Conservation (phyloP, 176 grass and related monocot genomes). For the Oryza officinalis region DNA sequence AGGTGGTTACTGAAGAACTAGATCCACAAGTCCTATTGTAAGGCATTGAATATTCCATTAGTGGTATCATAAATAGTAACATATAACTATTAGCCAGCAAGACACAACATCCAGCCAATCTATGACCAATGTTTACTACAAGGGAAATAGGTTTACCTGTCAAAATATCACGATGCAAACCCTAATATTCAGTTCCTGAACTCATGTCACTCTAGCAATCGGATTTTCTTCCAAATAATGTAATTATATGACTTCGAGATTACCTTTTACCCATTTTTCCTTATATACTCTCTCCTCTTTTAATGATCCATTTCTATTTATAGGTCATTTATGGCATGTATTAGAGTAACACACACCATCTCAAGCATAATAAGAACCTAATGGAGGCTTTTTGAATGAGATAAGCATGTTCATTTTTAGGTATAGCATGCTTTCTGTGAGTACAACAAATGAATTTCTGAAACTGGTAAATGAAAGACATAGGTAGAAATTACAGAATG, state of each 20-base stretch:
- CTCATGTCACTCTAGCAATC: neutral
- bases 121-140: neutral
- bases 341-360: neutral
- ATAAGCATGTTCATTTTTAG: neutral
- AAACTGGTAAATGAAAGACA: neutral
- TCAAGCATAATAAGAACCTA: neutral
- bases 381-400: neutral
- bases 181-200: neutral
- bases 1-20: neutral
- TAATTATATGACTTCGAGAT: neutral
- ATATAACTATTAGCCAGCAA: neutral
- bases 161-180: neutral
- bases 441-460: neutral
- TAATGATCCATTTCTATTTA: too few species aligned
- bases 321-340: too few species aligned
- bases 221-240: neutral
- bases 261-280: neutral
- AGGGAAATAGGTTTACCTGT: neutral
- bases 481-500: conserved; percentile 23
- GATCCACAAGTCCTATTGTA: neutral
- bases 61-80: neutral
- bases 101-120: neutral
- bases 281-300: too few species aligned
- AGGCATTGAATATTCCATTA: neutral
- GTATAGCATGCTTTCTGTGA: neutral